These are phyloP conservation scores for Poa pratensis DNA, from an alignment of 176 grass and related monocot species.

Conservation along the genomic window DNA sequence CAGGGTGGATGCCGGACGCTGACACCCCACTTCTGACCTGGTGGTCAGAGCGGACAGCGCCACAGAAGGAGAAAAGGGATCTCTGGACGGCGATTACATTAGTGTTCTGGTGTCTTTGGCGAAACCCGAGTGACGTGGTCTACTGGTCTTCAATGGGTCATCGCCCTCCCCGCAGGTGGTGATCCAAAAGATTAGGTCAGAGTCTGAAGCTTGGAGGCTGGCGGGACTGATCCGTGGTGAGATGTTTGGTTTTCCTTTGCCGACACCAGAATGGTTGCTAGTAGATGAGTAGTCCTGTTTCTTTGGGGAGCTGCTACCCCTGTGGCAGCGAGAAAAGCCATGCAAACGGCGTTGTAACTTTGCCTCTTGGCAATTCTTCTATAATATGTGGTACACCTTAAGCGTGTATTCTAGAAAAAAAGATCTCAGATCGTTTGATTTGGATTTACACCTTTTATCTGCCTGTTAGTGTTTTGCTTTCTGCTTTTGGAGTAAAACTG, in stretches of 20 bases:
- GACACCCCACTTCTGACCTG: too few species aligned
- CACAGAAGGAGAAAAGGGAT: too few species aligned
- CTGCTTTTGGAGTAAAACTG: constrained; percentile 21
- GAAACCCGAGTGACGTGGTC: too few species aligned
- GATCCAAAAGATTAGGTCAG: background rate
- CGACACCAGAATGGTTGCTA: too few species aligned
- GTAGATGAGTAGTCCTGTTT: too few species aligned
- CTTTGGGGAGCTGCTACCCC: background rate
- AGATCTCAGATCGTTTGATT: background rate
- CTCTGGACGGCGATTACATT: too few species aligned
- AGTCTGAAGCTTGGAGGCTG: background rate
- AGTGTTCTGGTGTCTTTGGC: too few species aligned
- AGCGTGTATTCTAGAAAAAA: background rate
- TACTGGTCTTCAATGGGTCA: background rate
- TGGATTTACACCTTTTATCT: background rate
- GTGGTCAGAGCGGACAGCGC: too few species aligned
- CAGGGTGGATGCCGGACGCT: too few species aligned
- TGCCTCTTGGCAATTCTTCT: background rate
- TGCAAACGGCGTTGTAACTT: background rate
- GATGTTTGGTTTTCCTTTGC: background rate
- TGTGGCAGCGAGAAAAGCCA: background rate
- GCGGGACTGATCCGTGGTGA: background rate
- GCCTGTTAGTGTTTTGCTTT: constrained; percentile 6
- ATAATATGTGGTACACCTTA: background rate
- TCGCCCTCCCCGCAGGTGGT: background rate